These are phyloP conservation scores for Pterulicium gracile DNA, from an alignment of 1,284 basidiomycete species.

Conservation along the genomic window DNA sequence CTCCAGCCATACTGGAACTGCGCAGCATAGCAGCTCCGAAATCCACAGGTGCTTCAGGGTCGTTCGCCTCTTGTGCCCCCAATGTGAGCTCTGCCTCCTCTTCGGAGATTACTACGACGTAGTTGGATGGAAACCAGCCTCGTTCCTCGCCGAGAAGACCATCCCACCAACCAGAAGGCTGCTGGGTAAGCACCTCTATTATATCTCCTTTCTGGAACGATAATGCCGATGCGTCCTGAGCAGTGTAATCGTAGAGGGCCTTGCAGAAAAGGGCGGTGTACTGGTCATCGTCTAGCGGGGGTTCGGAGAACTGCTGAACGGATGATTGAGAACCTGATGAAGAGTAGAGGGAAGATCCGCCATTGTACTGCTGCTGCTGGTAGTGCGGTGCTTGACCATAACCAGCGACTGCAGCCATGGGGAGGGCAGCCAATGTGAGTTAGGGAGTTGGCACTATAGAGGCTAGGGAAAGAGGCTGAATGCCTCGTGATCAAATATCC, in stretches of 20 bases:
- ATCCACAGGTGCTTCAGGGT: neutral
- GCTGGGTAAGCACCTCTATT: slow-evolving; percentile 87
- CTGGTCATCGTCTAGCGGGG: slow-evolving; percentile 35
- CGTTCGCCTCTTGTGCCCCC: neutral
- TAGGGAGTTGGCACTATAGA: too few relatives aligned
- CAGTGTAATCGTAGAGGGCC: slow-evolving; percentile 87
- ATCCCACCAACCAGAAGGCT: slow-evolving; percentile 98
- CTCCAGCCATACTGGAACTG: slow-evolving; percentile 8
- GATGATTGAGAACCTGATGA: neutral
- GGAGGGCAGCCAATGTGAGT: too few relatives aligned
- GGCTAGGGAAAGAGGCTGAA: too few relatives aligned
- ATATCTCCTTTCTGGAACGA: slow-evolving; percentile 83
- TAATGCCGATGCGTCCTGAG: slow-evolving; percentile 80
- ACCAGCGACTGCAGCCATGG: neutral
- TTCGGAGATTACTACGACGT: slow-evolving; percentile 73
- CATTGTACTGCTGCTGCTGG: neutral
- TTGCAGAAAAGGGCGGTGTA: slow-evolving; percentile 76
- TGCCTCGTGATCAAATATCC: too few relatives aligned
- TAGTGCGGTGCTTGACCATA: neutral
- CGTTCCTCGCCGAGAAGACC: slow-evolving; percentile 82
- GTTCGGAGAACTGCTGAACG: neutral
- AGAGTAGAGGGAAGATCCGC: neutral
- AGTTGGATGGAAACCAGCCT: slow-evolving; percentile 98
- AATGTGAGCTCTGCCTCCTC: slow-evolving; percentile 57
- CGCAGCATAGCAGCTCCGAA: neutral